A percentile compares a stretch with the other conserved stretches of the same genome.
phyloP scores from a whole-genome alignment of 768 basidiomycete species.

The Lactarius deliciosus region DNA sequence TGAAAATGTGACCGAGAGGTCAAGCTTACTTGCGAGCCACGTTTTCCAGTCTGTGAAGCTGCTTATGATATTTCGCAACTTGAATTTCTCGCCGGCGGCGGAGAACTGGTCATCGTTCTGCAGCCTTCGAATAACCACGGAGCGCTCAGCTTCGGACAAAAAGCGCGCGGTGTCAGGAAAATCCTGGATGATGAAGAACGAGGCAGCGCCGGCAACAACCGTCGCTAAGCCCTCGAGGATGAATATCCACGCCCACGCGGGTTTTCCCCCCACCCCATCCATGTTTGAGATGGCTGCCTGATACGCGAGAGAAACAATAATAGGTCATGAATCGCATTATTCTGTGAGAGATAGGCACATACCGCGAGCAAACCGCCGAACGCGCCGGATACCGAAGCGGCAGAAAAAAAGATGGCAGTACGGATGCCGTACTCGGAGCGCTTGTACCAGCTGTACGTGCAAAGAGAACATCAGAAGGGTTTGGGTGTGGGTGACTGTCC shows the following conservation, averaged over 20 bases:
- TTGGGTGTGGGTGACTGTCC: not conserved
- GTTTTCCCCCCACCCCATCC: slow-evolving; percentile 66
- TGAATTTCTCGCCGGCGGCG: slow-evolving; percentile 65
- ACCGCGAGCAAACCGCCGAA: slow-evolving; percentile 77
- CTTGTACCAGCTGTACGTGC: slow-evolving; percentile 53
- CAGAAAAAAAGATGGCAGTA: slow-evolving; percentile 48
- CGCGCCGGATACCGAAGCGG: slow-evolving; percentile 80
- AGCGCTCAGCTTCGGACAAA: slow-evolving; percentile 67
- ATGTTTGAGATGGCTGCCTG: slow-evolving; percentile 67
- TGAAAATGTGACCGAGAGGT: not conserved
- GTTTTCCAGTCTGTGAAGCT: slow-evolving; percentile 75
- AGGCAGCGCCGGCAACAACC: slow-evolving; percentile 59
- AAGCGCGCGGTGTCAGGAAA: slow-evolving; percentile 83
- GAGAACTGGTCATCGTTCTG: slow-evolving; percentile 70
- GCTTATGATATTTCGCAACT: slow-evolving; percentile 54
- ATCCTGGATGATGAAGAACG: slow-evolving; percentile 79
- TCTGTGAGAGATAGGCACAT: slow-evolving; percentile 21
- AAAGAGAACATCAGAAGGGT: slow-evolving; percentile 10
- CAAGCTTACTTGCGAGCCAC: slow-evolving; percentile 47
- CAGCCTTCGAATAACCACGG: slow-evolving; percentile 61
- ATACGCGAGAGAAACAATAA: not conserved
- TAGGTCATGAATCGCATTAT: not conserved
- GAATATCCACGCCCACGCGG: slow-evolving; percentile 73
- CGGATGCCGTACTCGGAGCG: slow-evolving; percentile 73
- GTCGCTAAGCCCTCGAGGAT: slow-evolving; percentile 71